Base-by-base conservation (phyloP, 768 basidiomycete species). In the Leccinum variicolor region DNA sequence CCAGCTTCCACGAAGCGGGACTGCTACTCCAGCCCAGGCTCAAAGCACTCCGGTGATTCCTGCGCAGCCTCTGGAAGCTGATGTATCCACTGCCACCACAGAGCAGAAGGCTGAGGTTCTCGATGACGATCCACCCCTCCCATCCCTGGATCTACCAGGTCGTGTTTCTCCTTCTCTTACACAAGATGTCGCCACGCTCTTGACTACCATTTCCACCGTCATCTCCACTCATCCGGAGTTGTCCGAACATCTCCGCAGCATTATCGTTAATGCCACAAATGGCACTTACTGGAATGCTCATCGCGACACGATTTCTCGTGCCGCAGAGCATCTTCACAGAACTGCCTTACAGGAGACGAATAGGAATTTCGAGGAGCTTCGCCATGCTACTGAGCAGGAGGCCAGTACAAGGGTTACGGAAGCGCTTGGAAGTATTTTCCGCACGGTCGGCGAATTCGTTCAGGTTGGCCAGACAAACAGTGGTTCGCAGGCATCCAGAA, bases 211-310 rank as follows among this genome's bases (percentile, higher is more conserved):
- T 55, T 80, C 79, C 43, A 73, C 69, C n/a, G 77, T 85, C 29
- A 67, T 91, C 45, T 74, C 80, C 0, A 69, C 81, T 6, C 87
- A 92, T 62, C 90, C 90, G 4, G 89, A 92, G 60, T 70, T 92
- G 11, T 81, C 86, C 3, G 85, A 88, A 55, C 80, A 80, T 46
- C 67, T 92, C 55, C 84, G 83, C 56, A 85, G 81, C 65, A 81
- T 92, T 33, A 68, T 84, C 47, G 74, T 75, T 51, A 89, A 91
- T 62, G 76, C 85, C 4, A 75, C 79, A 6, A 82, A 75, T 52
- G 90, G 89, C 23, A 75, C 80, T 9, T 92, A 92, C 66, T 92
- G 87, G 89, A 69, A 74, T 34, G 70, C 78, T 28, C 87, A 90
- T 64, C 81, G 85, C 50, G 80, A 81, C 9, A 74, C 81, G 3